These are phyloP conservation scores for Citrus australasica DNA, from an alignment of 345 rosid species.

Conservation along the genomic window DNA sequence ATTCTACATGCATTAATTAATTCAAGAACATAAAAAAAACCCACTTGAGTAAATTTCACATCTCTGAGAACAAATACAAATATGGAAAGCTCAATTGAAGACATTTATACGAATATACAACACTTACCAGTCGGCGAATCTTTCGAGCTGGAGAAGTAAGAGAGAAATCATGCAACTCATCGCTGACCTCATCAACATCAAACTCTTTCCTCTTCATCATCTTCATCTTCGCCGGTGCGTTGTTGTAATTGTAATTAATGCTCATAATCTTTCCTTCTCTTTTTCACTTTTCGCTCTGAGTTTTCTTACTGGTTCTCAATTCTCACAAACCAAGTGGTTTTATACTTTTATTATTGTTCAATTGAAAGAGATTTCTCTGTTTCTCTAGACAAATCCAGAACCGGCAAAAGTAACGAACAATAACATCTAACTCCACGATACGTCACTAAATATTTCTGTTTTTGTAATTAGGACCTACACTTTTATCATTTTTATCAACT, in stretches of 20 bases:
- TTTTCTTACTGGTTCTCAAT: background rate
- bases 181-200: conserved; percentile 56
- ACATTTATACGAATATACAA: background rate
- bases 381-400: conserved; percentile 23
- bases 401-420: no score
- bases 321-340: no score
- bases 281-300: background rate
- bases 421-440: no score
- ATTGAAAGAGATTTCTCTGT: background rate
- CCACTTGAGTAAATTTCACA: background rate
- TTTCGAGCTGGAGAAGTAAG: conserved; percentile 73
- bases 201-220: conserved; percentile 52
- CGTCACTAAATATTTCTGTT: no score
- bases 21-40: background rate
- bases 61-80: background rate
- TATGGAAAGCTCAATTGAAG: background rate
- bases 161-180: conserved; percentile 83
- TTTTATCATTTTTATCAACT: no score
- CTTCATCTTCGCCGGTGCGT: conserved; percentile 1
- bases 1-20: conserved; percentile 24
- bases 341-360: no score
- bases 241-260: no score
- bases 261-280: no score
- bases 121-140: conserved; percentile 69
- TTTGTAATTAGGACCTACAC: no score